A percentile compares a stretch with the other conserved stretches of the same genome.
phyloP scores from a whole-genome alignment of 768 basidiomycete genomes.

The Leccinum imitatum region DNA sequence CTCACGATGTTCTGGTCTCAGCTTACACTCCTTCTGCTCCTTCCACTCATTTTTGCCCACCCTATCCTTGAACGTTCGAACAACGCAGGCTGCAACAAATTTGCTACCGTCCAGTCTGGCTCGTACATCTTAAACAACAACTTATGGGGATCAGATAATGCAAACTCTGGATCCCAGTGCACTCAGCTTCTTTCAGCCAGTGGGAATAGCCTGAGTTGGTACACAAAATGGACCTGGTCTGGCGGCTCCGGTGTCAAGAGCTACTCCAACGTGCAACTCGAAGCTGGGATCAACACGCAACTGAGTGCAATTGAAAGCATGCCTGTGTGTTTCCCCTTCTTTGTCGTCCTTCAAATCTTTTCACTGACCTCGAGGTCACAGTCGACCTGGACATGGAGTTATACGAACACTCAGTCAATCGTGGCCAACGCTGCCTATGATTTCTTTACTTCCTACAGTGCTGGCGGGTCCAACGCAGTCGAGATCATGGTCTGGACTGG shows the following conservation, averaged over 20 bases:
- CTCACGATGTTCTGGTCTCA: constrained; percentile 13
- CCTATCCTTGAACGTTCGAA: not conserved
- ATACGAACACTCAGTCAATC: constrained; percentile 38
- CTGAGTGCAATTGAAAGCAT: constrained; percentile 55
- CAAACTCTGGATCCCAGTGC: constrained; percentile 52
- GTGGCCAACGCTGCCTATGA: constrained; percentile 63
- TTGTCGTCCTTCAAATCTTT: not conserved
- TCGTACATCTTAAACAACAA: constrained; percentile 51
- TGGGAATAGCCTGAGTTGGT: constrained; percentile 48
- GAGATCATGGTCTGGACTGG: constrained; percentile 70
- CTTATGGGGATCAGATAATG: constrained; percentile 42
- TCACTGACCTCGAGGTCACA: constrained; percentile 19
- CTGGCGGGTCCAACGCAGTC: constrained; percentile 45
- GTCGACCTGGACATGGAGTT: constrained; percentile 60
- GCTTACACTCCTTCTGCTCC: constrained; percentile 13
- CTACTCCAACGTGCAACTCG: constrained; percentile 56
- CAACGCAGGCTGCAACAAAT: constrained; percentile 43
- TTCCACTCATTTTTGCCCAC: constrained; percentile 22
- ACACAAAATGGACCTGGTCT: constrained; percentile 51
- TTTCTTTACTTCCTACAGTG: constrained; percentile 54
- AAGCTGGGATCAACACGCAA: constrained; percentile 50
- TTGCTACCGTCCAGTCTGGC: constrained; percentile 45
- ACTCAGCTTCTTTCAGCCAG: constrained; percentile 43
- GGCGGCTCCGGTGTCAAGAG: constrained; percentile 58
- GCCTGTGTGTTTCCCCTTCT: constrained; percentile 39